Conservation (phyloP, 139 green algal species). For the Volvox reticuliferus region DNA sequence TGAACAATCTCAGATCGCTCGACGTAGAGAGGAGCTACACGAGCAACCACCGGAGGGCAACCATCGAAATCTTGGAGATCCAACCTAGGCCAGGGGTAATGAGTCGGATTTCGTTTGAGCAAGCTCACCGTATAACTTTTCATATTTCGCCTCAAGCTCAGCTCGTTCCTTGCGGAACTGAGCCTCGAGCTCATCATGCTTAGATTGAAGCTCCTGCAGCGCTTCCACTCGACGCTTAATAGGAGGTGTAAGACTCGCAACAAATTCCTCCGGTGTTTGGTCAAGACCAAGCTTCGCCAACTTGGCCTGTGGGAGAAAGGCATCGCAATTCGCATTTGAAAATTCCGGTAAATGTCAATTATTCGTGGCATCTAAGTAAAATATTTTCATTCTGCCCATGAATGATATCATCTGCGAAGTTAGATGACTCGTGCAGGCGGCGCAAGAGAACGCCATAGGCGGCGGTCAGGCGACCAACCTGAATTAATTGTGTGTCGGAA, state of each 20-base stretch:
- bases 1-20: slow-evolving; percentile 79
- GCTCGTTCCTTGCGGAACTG: slow-evolving; percentile 77
- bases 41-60: background rate
- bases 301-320: slow-evolving; percentile 48
- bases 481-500: slow-evolving; percentile 41
- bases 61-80: background rate
- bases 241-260: slow-evolving; percentile 64
- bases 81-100: background rate
- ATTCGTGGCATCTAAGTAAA: background rate
- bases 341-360: background rate
- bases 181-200: slow-evolving; percentile 81
- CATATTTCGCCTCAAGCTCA: slow-evolving; percentile 85
- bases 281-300: slow-evolving; percentile 56
- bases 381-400: background rate
- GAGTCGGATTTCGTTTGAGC: too few species aligned
- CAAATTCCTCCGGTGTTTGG: slow-evolving; percentile 64
- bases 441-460: background rate
- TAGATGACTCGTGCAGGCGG: background rate
- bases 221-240: slow-evolving; percentile 60
- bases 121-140: slow-evolving; percentile 75
- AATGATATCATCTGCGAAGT: background rate
- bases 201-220: slow-evolving; percentile 74
- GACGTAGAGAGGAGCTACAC: slow-evolving; percentile 81
- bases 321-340: background rate
- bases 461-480: background rate